These are phyloP conservation scores for Torulaspora gathmanii DNA, from an alignment of 805 yeast genomes.

Conservation along the genomic window DNA sequence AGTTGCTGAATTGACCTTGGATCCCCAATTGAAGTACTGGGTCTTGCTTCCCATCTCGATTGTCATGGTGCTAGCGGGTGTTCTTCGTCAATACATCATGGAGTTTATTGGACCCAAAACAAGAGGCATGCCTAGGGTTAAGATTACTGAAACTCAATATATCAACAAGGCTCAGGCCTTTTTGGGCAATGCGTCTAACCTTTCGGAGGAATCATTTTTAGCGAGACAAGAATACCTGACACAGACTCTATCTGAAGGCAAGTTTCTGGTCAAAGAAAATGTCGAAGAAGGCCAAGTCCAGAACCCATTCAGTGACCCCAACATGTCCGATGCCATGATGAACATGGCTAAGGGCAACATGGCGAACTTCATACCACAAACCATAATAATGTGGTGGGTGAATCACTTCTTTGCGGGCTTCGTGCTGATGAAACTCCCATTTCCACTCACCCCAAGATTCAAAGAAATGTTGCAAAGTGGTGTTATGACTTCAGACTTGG, in stretches of 20 bases:
- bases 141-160: conserved; percentile 59
- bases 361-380: conserved; percentile 84
- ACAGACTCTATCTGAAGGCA: conserved; percentile 47
- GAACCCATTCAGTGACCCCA: conserved; percentile 69
- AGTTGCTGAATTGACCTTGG: conserved; percentile 58
- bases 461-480: conserved; percentile 91
- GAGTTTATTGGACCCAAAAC: conserved; percentile 55
- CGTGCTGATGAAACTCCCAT: conserved; percentile 81
- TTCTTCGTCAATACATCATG: conserved; percentile 66
- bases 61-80: conserved; percentile 85
- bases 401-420: conserved; percentile 90
- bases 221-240: conserved; percentile 47
- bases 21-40: conserved; percentile 83
- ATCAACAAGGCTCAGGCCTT: conserved; percentile 56
- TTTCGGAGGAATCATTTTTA: conserved; percentile 51
- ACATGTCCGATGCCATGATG: conserved; percentile 65
- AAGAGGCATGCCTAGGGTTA: conserved; percentile 47
- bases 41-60: conserved; percentile 83
- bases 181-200: conserved; percentile 47
- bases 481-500: conserved; percentile 75
- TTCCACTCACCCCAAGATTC: conserved; percentile 83
- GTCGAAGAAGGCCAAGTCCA: conserved; percentile 39
- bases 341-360: conserved; percentile 75
- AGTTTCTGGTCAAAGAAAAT: conserved; percentile 48
- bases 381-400: conserved; percentile 94